These are phyloP conservation scores for Pisolithus orientalis DNA, from an alignment of 768 basidiomycete species.

Conservation along the genomic window DNA sequence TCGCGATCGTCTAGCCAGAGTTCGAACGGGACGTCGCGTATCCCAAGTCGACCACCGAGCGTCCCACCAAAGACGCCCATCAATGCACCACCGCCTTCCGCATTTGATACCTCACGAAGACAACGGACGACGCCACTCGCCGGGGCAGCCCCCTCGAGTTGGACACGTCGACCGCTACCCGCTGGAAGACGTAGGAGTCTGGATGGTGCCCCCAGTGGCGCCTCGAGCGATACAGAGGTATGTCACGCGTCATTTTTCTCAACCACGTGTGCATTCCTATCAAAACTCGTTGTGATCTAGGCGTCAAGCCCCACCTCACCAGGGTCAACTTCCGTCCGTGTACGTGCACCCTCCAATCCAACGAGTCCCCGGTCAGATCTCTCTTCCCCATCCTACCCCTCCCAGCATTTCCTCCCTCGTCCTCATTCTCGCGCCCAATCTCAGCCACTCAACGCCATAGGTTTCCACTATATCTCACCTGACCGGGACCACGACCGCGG, in stretches of 20 bases:
- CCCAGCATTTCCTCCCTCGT: conserved; percentile 44
- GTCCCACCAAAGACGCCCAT: conserved; percentile 49
- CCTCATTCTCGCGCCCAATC: conserved; percentile 62
- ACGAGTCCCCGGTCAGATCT: conserved; percentile 30
- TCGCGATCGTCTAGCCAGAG: conserved; percentile 57
- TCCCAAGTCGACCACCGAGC: conserved; percentile 47
- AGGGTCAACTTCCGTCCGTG: conserved; percentile 39
- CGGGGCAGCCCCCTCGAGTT: conserved; percentile 64
- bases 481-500: conserved; percentile 26
- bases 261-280: neutral
- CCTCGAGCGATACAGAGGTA: conserved; percentile 71
- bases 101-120: conserved; percentile 63
- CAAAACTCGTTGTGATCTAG: conserved; percentile 15
- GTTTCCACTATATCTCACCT: conserved; percentile 38
- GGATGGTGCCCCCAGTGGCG: conserved; percentile 49
- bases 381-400: conserved; percentile 40
- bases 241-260: conserved; percentile 8
- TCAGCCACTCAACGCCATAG: conserved; percentile 36
- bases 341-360: conserved; percentile 70
- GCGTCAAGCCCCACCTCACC: conserved; percentile 40
- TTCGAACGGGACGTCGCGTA: conserved; percentile 39
- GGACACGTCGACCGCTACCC: conserved; percentile 63
- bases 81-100: conserved; percentile 37
- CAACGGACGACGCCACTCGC: conserved; percentile 65
- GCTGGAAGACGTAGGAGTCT: conserved; percentile 67